Conservation (phyloP, 768 basidiomycete genomes). For the Auriscalpium microsporum region DNA sequence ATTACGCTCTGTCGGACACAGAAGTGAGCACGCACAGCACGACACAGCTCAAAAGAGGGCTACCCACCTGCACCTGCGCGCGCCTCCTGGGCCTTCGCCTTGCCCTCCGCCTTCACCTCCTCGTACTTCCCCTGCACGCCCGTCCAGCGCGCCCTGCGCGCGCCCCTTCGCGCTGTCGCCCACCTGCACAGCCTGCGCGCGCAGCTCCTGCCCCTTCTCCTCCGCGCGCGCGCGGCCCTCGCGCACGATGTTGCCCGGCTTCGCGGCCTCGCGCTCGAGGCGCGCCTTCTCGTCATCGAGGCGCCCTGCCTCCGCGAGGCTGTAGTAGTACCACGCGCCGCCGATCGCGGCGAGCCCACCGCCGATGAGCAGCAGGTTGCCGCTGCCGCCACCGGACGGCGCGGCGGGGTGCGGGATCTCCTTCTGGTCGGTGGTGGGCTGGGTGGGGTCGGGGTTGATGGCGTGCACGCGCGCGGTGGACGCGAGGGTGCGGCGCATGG, state of each 20-base stretch:
- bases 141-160: not conserved
- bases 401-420: not conserved
- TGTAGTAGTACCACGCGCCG: constrained; percentile 11
- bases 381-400: not conserved
- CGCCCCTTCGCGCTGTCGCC: not conserved
- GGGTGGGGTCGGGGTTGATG: constrained; percentile 1
- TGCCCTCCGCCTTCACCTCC: not conserved
- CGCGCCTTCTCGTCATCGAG: constrained; percentile 1
- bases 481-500: not conserved
- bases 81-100: not conserved
- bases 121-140: constrained; percentile 7
- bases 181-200: constrained; percentile 1
- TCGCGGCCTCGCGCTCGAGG: not conserved
- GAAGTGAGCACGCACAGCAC: not conserved
- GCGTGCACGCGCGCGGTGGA: not conserved
- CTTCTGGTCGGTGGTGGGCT: not conserved
- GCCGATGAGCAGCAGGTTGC: not conserved
- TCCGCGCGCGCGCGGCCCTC: not conserved
- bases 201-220: not conserved
- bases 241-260: not conserved
- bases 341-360: constrained; percentile 4
- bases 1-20: constrained; percentile 2
- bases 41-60: not conserved
- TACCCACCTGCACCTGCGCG: constrained; percentile 1
- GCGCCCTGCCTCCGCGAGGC: not conserved